phyloP scores from a whole-genome alignment of 176 grass and related monocot genomes.

The Oryza coarctata region DNA sequence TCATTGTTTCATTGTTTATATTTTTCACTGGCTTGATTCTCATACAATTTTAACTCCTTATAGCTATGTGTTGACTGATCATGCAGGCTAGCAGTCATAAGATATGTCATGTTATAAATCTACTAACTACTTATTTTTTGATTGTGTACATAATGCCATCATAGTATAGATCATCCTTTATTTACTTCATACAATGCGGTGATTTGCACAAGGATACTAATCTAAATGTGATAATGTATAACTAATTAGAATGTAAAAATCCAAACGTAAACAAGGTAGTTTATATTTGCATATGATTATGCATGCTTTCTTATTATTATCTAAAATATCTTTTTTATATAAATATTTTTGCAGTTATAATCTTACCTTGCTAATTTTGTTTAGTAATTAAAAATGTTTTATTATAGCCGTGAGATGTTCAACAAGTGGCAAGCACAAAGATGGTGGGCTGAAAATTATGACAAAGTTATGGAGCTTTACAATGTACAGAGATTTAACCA shows the following conservation, averaged over 20 bases:
- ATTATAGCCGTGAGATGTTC: slow-evolving; percentile 82
- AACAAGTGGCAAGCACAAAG: slow-evolving; percentile 96
- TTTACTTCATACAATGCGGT: background rate
- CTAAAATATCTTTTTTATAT: background rate
- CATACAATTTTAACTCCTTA: background rate
- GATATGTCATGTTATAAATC: background rate
- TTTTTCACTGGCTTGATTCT: background rate
- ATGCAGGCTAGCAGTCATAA: background rate
- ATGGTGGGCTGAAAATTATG: slow-evolving; percentile 99
- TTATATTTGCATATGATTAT: background rate
- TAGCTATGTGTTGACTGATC: background rate
- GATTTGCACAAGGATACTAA: background rate
- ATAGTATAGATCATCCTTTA: background rate
- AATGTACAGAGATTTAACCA: slow-evolving; percentile 92
- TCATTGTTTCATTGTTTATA: background rate
- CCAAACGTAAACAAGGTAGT: background rate
- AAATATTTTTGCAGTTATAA: slow-evolving; percentile 14
- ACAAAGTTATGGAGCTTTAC: slow-evolving; percentile 96
- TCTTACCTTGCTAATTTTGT: slow-evolving; percentile 6
- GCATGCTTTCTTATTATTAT: background rate
- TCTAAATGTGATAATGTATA: background rate
- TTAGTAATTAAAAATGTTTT: slow-evolving; percentile 11
- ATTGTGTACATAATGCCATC: background rate
- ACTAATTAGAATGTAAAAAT: background rate
- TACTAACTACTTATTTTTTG: background rate